phyloP scores from a whole-genome alignment of 345 rosid genomes.

The Dimocarpus longan region DNA sequence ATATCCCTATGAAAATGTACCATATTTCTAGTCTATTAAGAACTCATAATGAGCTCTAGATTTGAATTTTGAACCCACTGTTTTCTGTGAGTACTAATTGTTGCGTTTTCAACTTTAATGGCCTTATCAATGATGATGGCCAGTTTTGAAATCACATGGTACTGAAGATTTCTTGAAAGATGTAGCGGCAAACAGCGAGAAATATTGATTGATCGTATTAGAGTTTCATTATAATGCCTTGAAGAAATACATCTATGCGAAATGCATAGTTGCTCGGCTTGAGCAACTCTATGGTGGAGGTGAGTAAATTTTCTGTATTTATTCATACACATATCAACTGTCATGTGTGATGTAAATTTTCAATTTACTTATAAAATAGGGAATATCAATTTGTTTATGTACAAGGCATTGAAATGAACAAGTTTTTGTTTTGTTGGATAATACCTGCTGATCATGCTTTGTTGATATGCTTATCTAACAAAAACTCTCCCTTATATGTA shows the following conservation, averaged over 20 bases:
- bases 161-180: conserved; percentile 82
- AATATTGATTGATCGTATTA: conserved; percentile 62
- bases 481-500: not conserved
- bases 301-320: conserved; percentile 21
- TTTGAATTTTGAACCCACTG: not conserved
- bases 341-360: not conserved
- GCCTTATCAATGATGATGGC: conserved; percentile 90
- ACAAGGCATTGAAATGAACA: too few relatives aligned
- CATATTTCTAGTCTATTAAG: not conserved
- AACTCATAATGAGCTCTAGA: not conserved
- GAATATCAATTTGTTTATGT: too few relatives aligned
- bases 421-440: too few relatives aligned
- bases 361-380: too few relatives aligned
- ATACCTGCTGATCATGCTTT: not conserved
- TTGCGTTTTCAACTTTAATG: not conserved
- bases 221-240: conserved; percentile 70
- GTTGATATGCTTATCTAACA: not conserved
- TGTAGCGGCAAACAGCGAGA: conserved; percentile 69
- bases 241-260: conserved; percentile 94
- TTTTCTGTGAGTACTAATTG: not conserved
- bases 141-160: conserved; percentile 95
- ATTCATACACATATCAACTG: not conserved
- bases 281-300: conserved; percentile 93
- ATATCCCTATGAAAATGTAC: too few relatives aligned
- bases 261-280: conserved; percentile 92